Evolutionary conservation across 331 rosid genomes (phyloP), one percentile per base, ranked within the genome.

Genomic region (Malus hybrid): DNA sequence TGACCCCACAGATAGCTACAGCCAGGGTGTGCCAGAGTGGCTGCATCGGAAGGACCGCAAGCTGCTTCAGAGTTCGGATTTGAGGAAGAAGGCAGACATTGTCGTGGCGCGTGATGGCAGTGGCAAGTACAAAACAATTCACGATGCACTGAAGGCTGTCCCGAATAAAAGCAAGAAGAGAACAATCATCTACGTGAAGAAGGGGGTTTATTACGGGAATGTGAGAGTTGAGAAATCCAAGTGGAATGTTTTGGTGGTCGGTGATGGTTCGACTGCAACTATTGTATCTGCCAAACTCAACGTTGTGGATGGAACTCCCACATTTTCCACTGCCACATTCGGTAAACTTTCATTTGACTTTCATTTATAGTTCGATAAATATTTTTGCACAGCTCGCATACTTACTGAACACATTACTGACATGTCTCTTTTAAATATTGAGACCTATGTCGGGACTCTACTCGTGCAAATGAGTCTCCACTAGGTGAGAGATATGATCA

Each of bases 231-330:
- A 77, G 68, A 87, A 86, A 82, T 60, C 77, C 29, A 89, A 81
- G 74, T 90, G 96, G 98, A 93, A 93, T 68, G 98, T 93, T 10
- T 76, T 90, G 82, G 81, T 93, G 70, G 79, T 90, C 68, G 98
- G 98, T 20, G 98, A 93, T 83, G 97, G 98, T 48, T 87, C 84
- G 86, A 87, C 62, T 34, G 19, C 69, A 14, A 90, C 98, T 14
- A 72, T 77, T 70, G 93, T 93, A 1, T 82, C 93, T 65, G 92
- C 77, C 4, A 68, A 80, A 15, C 92, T 81, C 66, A 93, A 93
- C 78, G 76, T 83, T 70, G 75, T 87, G 1, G 98, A 90, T 78
- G 98, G 98, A 70, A 93, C 97, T 50, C 96, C 96, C 9, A 93
- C 98, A 36, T 93, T 88, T 82, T 80, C 93, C 22, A 7, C 80